phyloP scores from a whole-genome alignment of 2,329 filamentous ascomycete species.

The Hypoxylon sp. region DNA sequence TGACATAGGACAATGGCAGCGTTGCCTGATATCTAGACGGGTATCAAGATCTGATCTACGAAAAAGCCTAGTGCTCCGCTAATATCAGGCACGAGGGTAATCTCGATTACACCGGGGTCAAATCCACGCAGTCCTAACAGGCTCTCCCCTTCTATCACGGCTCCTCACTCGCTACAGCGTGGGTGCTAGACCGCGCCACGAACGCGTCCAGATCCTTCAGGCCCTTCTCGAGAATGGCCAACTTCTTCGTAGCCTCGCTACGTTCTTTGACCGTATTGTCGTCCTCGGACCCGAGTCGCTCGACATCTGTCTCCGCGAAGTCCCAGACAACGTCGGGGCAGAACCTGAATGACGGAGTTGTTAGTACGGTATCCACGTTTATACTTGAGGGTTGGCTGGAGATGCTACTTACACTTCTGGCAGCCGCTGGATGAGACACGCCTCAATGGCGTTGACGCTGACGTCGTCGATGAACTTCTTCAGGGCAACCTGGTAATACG shows the following conservation, averaged over 20 bases:
- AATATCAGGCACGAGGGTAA: neutral
- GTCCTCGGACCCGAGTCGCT: conserved; percentile 44
- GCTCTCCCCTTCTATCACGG: neutral
- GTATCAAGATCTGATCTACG: neutral
- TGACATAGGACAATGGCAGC: no score
- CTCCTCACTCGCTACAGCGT: conserved; percentile 21
- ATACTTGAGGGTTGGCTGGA: no score
- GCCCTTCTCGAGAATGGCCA: conserved; percentile 42
- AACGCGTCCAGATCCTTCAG: conserved; percentile 45
- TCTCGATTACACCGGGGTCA: neutral
- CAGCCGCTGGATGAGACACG: conserved; percentile 44
- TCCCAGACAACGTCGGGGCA: conserved; percentile 46
- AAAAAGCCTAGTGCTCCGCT: neutral
- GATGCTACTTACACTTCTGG: conserved; percentile 44
- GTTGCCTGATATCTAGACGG: neutral
- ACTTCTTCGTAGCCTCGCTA: conserved; percentile 37
- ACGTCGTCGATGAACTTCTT: conserved; percentile 48
- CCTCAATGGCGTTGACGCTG: conserved; percentile 46
- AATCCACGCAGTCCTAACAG: neutral
- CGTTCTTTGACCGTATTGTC: conserved; percentile 41
- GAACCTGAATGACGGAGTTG: conserved; percentile 27
- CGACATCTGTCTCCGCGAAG: conserved; percentile 41
- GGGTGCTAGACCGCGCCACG: conserved; percentile 38
- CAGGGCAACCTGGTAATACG: conserved; percentile 47
- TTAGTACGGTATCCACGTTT: neutral